Base-by-base conservation (phyloP, 2,329 filamentous ascomycete species). In the Pestalotiopsis sp. region DNA sequence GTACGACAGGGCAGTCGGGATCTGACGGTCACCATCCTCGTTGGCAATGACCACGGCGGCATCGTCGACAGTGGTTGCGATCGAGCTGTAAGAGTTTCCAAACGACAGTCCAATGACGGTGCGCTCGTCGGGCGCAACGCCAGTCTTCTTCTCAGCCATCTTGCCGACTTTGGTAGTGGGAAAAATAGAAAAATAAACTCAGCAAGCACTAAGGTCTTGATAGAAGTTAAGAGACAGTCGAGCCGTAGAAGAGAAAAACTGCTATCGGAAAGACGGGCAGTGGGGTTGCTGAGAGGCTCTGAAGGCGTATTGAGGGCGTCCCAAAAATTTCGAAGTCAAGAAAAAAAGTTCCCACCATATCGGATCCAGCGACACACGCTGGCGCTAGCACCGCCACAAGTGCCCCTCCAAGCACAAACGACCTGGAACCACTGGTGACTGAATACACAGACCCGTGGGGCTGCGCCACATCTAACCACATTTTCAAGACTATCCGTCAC, bases 1-100 rank as follows among this genome's bases (percentile, higher is more conserved):
- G 81, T 99, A 99, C 49, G 96, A 98, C 75, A 99, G 86, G 75
- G 97, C 90, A 58, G 94, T 93, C 73, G 96, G 96, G 73, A 99
- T 99, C 82, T 98, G 95, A 81, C 96, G 95, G 83, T 99, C 96
- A 87, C 96, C 96, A 79, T 98, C 96, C 85, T 98, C 96, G 84
- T 99, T 98, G 78, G 96, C 96, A 84, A 99, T 98, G 72, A 99
- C 95, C 81, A 98, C 94, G 73, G 94, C 92, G 86, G 97, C 97
- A 83, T 97, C 95, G 78, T 98, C 95, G 71, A 91, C 89, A 61
- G 95, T 97, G 80, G 91, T 94, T 76, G 95, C 95, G 83, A 99
- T 98, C 70, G 94, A 98, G 85, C 94, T 97, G 90, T 97, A 97
- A 71, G 94, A 95, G 86, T 98, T 99, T 84, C 96, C 96, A 86